Base-by-base conservation (phyloP, 2,329 filamentous ascomycete species). In the Cladosporium sphaerospermum region DNA sequence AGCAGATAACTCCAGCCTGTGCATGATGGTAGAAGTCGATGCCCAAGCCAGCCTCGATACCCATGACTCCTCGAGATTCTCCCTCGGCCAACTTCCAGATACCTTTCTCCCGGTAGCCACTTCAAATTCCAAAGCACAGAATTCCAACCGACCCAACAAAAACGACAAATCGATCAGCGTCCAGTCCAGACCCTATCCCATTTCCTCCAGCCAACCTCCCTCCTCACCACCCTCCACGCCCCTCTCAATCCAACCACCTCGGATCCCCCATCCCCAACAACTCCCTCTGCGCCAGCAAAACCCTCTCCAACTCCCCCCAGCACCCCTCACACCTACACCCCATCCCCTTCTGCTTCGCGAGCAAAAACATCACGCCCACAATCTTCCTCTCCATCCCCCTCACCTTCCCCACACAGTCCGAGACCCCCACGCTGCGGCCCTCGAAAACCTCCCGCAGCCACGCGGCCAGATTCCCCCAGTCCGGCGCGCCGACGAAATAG, bases 281-380 rank as follows among this genome's bases (percentile, higher is more conserved):
- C 37, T 36, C 47, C 13, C 37, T 36, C 5, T 50, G 47, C 31
- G 47, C 47, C 31, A 34, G n/a, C 39, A 50, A 9, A 23, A 50
- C 8, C 8, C 23, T 31, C 31, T n/a, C 10, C 47, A 50, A 14
- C 9, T 36, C 31, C 37, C 28, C 11, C 47, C 47, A 50, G 19
- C 36, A 10, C 47, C n/a, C 11, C 31, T 34, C 23, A 28, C 23
- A 28, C 23, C 23, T 28, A 28, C 23, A 13, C 2, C 16, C 13
- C 10, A 11, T 16, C 41, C 9, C 16, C 37, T 37, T 16, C 23
- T 18, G 40, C 13, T 31, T 23, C 9, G 18, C 47, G 2, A 43
- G 33, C 37, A 36, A 34, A 9, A 50, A 50, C 47, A 50, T 34
- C n/a, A 43, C 11, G 2, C 47, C 47, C 6, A 50, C 13, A 9